Evolutionary conservation across 176 grass and related monocot species (phyloP), one percentile per base, ranked within the genome.

Genomic region (Hordeum marinum): DNA sequence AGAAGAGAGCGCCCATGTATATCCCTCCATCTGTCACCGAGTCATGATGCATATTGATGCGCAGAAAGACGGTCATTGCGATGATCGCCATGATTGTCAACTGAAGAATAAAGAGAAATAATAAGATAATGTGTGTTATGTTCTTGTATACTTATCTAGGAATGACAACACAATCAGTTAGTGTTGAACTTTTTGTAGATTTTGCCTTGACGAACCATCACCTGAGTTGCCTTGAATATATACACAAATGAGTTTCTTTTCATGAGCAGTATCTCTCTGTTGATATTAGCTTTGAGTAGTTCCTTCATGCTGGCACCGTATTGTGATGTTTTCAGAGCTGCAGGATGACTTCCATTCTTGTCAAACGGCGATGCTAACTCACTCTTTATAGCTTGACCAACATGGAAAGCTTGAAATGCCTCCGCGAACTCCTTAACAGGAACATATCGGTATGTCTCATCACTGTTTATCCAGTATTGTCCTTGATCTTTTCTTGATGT

Each of bases 401-500:
- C 82, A 20, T 96, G 87, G 68, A 96, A 96, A 46, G 80, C 78
- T 18, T 91, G 82, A 80, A 96, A 96, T 79, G 89, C 89, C 10
- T 96, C 89, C 13, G 94, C 71, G 88, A 96, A 91, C 59, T 82
- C 82, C 70, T 83, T 96, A 39, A 96, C 91, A 8, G 94, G 82
- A 68, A 93, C 41, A 8, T 88, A 96, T 81, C 31, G 72, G 78
- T 96, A 91, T 78, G 89, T 88, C 68, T 85, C 85, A 7, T 92
- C 88, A n/a, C 63, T 26, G 12, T 85, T 89, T 24, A 85, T 80
- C 94, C 94, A 96, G 71, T 96, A 96, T 39, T 96, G 91, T 52
- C 84, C 65, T 63, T 93, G 94, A 90, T 96, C 94, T 71, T 96
- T 96, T 73, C 80, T 92, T 80, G 93, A 95, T 34, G 93, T 95